Conservation (phyloP, 306 rosid species). For the Lagenaria siceraria region DNA sequence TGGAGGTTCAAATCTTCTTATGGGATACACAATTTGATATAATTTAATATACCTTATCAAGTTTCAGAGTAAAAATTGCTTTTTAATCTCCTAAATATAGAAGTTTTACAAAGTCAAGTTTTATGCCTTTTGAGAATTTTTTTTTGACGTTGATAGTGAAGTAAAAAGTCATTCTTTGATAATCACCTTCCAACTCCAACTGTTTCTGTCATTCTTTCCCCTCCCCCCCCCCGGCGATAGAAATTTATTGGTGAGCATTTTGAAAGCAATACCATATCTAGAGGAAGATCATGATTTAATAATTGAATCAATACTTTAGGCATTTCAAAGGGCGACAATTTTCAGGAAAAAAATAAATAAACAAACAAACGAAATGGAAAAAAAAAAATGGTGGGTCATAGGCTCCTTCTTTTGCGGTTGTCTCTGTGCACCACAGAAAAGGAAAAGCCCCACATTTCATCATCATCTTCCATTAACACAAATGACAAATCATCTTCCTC, state of each 20-base stretch:
- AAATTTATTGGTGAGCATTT: neutral
- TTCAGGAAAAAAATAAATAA: neutral
- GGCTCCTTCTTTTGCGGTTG: neutral
- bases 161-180: neutral
- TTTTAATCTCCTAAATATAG: no score
- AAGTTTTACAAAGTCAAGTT: neutral
- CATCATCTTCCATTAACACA: constrained; percentile 9
- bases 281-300: constrained; percentile 14
- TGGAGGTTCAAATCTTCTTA: no score
- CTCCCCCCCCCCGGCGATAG: neutral
- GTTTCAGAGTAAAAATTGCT: no score
- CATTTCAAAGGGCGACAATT: constrained; percentile 10
- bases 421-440: constrained; percentile 2
- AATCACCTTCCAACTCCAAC: neutral
- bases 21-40: no score
- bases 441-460: constrained; percentile 1
- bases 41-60: no score
- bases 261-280: neutral
- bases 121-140: neutral
- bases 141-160: neutral
- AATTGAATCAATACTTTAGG: constrained; percentile 19
- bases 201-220: neutral
- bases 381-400: constrained; percentile 27
- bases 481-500: neutral
- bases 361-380: neutral